These are phyloP conservation scores for Colletotrichum lentis DNA, from an alignment of 2,329 filamentous ascomycete genomes.

Conservation along the genomic window DNA sequence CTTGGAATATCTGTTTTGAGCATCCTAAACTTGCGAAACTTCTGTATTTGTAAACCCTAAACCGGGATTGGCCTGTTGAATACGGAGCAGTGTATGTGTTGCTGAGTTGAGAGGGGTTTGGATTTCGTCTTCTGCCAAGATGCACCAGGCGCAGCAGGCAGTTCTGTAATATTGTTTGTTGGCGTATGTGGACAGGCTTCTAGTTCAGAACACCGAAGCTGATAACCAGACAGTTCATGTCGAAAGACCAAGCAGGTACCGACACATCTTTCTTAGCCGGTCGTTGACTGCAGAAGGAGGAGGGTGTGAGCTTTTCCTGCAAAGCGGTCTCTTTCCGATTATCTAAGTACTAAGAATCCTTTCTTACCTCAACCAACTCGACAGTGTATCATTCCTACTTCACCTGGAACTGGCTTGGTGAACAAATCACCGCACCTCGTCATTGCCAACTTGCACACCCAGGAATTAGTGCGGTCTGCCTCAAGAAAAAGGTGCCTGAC, in stretches of 20 bases:
- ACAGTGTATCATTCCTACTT: conserved; percentile 6
- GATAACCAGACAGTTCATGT: neutral
- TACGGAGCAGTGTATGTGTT: neutral
- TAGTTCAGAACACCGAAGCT: neutral
- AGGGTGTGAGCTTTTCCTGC: no score
- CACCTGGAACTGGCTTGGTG: neutral
- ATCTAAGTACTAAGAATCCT: neutral
- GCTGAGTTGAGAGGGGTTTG: neutral
- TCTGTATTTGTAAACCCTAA: neutral
- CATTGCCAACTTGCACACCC: neutral
- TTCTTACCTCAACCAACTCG: conserved; percentile 3
- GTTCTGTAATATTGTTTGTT: neutral
- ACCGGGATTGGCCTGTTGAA: neutral
- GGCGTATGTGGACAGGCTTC: neutral
- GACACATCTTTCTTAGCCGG: neutral
- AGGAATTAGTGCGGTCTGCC: neutral
- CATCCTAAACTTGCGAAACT: neutral
- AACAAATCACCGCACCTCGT: neutral
- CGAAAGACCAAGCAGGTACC: neutral
- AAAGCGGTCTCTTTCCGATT: conserved; percentile 3
- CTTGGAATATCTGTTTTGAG: neutral
- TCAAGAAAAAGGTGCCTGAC: neutral
- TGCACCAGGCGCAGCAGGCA: neutral
- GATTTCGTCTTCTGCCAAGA: neutral
- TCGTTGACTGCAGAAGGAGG: neutral